Evolutionary conservation across 1,284 basidiomycete genomes (phyloP).

Genomic region (Marasmius oreades): DNA sequence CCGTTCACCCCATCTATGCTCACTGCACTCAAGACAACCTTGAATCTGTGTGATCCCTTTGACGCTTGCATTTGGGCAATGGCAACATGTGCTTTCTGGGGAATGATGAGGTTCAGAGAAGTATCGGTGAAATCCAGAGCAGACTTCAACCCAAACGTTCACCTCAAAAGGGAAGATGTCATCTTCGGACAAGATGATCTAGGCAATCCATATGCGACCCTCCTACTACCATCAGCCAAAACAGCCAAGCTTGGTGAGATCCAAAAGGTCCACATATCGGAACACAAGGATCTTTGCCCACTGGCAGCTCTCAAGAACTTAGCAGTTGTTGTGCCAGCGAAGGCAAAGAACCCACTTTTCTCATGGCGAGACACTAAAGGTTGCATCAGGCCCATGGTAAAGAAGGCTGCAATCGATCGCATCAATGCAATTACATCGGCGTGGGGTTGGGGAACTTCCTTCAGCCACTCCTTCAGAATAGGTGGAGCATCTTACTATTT

Average conservation of each 20-base stretch:
- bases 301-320: conserved; percentile 29
- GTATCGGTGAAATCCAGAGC: conserved; percentile 5
- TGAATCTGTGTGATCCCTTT: conserved; percentile 6
- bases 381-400: conserved; percentile 24
- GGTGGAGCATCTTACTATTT: conserved; percentile 33
- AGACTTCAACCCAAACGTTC: neutral
- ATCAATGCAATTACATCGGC: conserved; percentile 26
- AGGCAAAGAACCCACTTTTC: conserved; percentile 26
- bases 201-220: conserved; percentile 20
- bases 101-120: conserved; percentile 12
- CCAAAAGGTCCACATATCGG: conserved; percentile 25
- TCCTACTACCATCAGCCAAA: conserved; percentile 31
- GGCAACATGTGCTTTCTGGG: conserved; percentile 9
- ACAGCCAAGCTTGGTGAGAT: conserved; percentile 29
- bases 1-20: conserved; percentile 8
- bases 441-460: conserved; percentile 26
- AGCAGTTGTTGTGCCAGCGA: conserved; percentile 23
- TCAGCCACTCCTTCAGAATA: conserved; percentile 36
- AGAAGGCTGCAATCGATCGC: conserved; percentile 19
- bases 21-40: neutral
- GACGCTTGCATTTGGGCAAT: conserved; percentile 7
- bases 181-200: conserved; percentile 18
- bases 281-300: conserved; percentile 24
- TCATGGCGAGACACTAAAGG: conserved; percentile 19
- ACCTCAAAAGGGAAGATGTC: conserved; percentile 7